phyloP scores from a whole-genome alignment of 148 eudicot genomes.

The Oxyria digyna region DNA sequence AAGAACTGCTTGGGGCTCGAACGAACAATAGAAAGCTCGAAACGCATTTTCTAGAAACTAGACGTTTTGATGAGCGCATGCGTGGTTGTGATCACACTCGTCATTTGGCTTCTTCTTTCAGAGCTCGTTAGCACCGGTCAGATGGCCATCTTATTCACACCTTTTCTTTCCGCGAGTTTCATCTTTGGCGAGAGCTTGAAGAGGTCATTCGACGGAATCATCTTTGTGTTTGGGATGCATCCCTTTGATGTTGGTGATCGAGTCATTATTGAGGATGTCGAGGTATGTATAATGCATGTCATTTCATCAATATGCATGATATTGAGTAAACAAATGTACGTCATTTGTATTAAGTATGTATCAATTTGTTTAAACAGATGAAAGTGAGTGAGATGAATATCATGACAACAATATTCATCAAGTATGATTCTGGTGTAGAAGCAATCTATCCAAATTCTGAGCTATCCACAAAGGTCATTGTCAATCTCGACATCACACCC shows the following conservation, averaged over 20 bases:
- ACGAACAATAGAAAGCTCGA: constrained; percentile 1
- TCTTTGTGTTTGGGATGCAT: constrained; percentile 6
- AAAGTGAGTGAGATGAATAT: not conserved
- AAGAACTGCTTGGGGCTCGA: not conserved
- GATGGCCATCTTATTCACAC: not conserved
- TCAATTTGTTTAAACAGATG: not conserved
- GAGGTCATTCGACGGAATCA: constrained; percentile 2
- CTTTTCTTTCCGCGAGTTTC: not conserved
- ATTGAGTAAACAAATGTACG: no score
- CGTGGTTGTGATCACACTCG: not conserved
- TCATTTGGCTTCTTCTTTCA: constrained; percentile 5
- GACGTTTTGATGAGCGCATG: not conserved
- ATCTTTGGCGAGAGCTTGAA: constrained; percentile 3
- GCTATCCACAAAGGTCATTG: not conserved
- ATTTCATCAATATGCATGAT: no score
- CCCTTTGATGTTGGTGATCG: constrained; percentile 9
- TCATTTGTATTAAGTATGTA: no score
- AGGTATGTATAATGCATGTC: not conserved
- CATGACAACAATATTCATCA: not conserved
- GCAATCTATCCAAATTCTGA: not conserved
- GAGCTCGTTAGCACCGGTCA: not conserved
- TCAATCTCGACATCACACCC: constrained; percentile 1
- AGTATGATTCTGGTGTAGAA: not conserved
- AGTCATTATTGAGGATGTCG: not conserved
- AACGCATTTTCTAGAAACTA: not conserved